These are phyloP conservation scores for Naegleria fowleri DNA, from an alignment of 208 protist species.

Conservation along the genomic window DNA sequence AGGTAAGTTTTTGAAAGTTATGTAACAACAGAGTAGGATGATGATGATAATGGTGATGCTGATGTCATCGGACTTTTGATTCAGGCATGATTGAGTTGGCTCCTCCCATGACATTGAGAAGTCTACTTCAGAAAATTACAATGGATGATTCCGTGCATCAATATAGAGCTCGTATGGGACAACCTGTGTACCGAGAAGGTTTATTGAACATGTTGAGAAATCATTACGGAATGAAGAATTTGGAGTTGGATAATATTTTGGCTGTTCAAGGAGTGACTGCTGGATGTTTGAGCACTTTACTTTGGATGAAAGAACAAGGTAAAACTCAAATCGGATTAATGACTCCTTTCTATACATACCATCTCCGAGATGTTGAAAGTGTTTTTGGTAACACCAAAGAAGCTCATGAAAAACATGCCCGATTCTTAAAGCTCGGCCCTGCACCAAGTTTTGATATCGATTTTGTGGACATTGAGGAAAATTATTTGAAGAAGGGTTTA, in stretches of 20 bases:
- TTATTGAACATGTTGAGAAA: constrained; percentile 28
- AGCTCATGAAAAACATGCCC: constrained; percentile 1
- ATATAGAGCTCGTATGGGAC: constrained; percentile 36
- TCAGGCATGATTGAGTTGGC: constrained; percentile 29
- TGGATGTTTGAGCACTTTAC: constrained; percentile 28
- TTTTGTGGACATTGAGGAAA: constrained; percentile 22
- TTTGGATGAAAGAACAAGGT: constrained; percentile 7
- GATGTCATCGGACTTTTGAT: not conserved
- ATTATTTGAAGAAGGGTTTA: constrained; percentile 1
- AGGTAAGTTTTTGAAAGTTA: constrained; percentile 36
- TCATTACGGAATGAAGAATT: constrained; percentile 28
- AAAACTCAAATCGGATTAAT: constrained; percentile 33
- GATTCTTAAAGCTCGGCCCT: not conserved
- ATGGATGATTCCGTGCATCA: constrained; percentile 25
- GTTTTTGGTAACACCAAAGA: constrained; percentile 12
- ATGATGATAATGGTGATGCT: not conserved
- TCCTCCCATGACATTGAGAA: constrained; percentile 30
- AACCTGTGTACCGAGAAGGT: constrained; percentile 30
- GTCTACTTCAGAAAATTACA: constrained; percentile 12
- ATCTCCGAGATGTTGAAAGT: constrained; percentile 28
- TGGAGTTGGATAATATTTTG: constrained; percentile 26
- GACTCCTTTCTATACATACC: constrained; percentile 46
- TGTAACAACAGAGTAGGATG: not conserved
- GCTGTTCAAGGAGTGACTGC: constrained; percentile 40
- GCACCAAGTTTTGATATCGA: constrained; percentile 18